These are phyloP conservation scores for Pochonia chlamydosporia DNA, from an alignment of 2,329 filamentous ascomycete genomes.

Conservation along the genomic window DNA sequence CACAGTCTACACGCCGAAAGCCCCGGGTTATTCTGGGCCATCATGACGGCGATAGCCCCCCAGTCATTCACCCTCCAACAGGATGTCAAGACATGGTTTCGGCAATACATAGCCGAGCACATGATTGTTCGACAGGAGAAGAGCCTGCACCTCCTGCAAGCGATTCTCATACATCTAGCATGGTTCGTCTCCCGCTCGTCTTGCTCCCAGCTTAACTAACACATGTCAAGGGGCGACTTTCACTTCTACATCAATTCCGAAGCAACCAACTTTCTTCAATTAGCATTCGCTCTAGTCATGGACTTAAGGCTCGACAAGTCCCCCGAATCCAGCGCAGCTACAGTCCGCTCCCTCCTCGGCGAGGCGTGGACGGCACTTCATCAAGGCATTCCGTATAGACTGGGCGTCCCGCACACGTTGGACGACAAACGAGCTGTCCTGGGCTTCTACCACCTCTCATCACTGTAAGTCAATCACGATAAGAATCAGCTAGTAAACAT, in stretches of 20 bases:
- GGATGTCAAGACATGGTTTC: slow-evolving; percentile 28
- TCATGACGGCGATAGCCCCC: slow-evolving; percentile 25
- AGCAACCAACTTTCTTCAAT: slow-evolving; percentile 31
- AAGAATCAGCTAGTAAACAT: background rate
- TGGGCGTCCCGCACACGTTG: slow-evolving; percentile 17
- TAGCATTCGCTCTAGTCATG: slow-evolving; percentile 30
- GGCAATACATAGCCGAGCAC: slow-evolving; percentile 29
- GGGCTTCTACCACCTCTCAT: slow-evolving; percentile 33
- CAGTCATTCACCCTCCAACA: slow-evolving; percentile 24
- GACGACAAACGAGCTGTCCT: slow-evolving; percentile 34
- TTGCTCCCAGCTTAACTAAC: too few relatives aligned
- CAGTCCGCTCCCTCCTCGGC: too few relatives aligned
- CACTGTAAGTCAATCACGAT: slow-evolving; percentile 18
- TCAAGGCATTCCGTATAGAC: slow-evolving; percentile 12
- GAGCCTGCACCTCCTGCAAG: slow-evolving; percentile 30
- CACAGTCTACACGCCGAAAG: slow-evolving; percentile 24
- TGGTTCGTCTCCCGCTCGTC: slow-evolving; percentile 26
- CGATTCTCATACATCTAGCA: slow-evolving; percentile 28
- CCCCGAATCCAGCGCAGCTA: slow-evolving; percentile 17
- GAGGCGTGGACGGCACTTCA: slow-evolving; percentile 14
- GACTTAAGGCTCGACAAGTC: slow-evolving; percentile 31
- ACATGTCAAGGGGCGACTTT: slow-evolving; percentile 32
- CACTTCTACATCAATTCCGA: slow-evolving; percentile 31
- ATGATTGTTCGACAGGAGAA: slow-evolving; percentile 31
- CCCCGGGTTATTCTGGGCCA: slow-evolving; percentile 31